Base-by-base conservation (phyloP, 1,284 basidiomycete species). In the Neonothopanus nambi region DNA sequence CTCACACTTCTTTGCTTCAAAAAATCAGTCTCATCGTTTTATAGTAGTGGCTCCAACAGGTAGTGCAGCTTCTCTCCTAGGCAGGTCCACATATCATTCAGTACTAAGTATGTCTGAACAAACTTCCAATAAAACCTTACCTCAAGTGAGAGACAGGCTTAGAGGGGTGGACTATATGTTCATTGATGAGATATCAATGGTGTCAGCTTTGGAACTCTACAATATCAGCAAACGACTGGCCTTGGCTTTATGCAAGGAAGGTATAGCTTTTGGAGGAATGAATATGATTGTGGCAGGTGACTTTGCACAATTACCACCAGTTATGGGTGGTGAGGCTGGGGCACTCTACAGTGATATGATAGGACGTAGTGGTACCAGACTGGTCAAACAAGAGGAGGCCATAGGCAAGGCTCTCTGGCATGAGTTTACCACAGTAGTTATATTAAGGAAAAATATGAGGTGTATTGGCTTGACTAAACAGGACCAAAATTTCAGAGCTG, bases 381-480 rank as follows among this genome's bases (percentile, higher is more conserved):
- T 61, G 12, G 61, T 57, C 28, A 5, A 6, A n/a, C 1, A 18
- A 26, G 21, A 43, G 0, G 38, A 30, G 3, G 26, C 46, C 1
- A 52, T 59, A 4, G 58, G 58, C 0, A 57, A 57, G 37, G 40
- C 50, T 17, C 8, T 59, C 17, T 57, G 58, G 58, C 50, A 52
- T 17, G 17, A 46, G 26, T 37, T 58, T 5, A 56, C 46, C 1
- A 56, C 46, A 13, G 69, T 74, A 2, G 68, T 74, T 0, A 67
- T 74, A 15, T 51, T 74, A 1, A 20, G 62, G 6, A 21, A 72
- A 49, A 75, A 75, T 59, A 74, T 75, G 72, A 9, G 70, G 5
- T 28, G 38, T 15, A 24, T 13, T 17, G 37, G 48, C 12, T 13
- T 23, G 33, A 45, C 7, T 15, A 3, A 28, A 2, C 60, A 65